A percentile compares a stretch with the other conserved stretches of the same genome.
These are phyloP conservation scores for Abrus pulchellus DNA, from an alignment of 306 rosid species.

Conservation along the genomic window DNA sequence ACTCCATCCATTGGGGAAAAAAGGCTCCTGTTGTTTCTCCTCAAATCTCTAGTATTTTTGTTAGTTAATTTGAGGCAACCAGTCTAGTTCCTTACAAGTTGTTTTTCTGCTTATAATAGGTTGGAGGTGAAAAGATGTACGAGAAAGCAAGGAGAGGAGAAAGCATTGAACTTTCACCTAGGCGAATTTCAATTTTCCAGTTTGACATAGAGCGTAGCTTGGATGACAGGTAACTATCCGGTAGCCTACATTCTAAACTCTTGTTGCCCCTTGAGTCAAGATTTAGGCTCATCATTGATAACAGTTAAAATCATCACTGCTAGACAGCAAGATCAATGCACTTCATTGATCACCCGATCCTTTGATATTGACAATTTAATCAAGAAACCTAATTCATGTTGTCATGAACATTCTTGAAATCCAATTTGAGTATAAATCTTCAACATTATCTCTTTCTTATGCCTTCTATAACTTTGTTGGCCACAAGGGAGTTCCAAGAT, in stretches of 20 bases:
- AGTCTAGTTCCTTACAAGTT: conserved; percentile 43
- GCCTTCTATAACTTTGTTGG: conserved; percentile 5
- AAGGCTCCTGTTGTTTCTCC: neutral
- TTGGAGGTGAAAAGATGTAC: conserved; percentile 97
- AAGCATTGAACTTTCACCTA: conserved; percentile 91
- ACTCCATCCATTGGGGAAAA: neutral
- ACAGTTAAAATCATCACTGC: conserved; percentile 1
- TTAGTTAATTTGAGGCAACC: conserved; percentile 33
- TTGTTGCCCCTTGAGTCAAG: conserved; percentile 19
- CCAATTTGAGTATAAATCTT: conserved; percentile 27
- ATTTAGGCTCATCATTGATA: conserved; percentile 10
- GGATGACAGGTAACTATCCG: conserved; percentile 72
- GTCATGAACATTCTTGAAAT: conserved; percentile 36
- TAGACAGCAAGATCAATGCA: neutral
- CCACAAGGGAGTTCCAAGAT: conserved; percentile 11
- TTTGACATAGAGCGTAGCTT: conserved; percentile 94
- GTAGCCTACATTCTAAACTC: conserved; percentile 29
- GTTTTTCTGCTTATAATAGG: conserved; percentile 57
- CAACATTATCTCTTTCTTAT: conserved; percentile 7
- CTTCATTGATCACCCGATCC: conserved; percentile 21
- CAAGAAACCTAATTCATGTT: neutral
- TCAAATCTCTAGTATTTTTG: conserved; percentile 2
- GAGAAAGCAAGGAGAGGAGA: conserved; percentile 99
- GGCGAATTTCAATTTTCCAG: conserved; percentile 88
- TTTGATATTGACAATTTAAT: conserved; percentile 18